These are phyloP conservation scores for Leccinellum rugosiceps DNA, from an alignment of 768 basidiomycete genomes.

Conservation along the genomic window DNA sequence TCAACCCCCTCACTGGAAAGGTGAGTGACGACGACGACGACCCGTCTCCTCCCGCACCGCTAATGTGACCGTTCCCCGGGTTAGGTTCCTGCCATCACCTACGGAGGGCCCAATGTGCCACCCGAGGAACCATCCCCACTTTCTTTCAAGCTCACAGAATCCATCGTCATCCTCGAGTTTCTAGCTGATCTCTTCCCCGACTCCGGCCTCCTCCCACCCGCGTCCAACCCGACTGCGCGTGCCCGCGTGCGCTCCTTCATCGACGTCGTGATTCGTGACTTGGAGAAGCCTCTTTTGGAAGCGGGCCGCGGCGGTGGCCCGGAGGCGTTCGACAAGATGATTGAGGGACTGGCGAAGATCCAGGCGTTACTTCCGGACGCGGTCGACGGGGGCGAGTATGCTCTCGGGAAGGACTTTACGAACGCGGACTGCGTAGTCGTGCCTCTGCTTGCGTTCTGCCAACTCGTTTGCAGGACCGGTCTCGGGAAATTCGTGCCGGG, in stretches of 20 bases:
- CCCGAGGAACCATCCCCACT: not conserved
- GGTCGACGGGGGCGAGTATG: conserved; percentile 39
- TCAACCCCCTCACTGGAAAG: conserved; percentile 60
- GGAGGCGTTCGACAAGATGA: not conserved
- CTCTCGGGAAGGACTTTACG: conserved; percentile 43
- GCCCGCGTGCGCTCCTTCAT: not conserved
- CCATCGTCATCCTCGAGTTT: not conserved
- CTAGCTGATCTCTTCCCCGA: not conserved
- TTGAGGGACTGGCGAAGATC: conserved; percentile 3
- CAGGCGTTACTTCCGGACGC: conserved; percentile 23
- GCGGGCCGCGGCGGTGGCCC: not conserved
- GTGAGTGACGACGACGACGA: conserved; percentile 32
- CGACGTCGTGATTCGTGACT: not conserved
- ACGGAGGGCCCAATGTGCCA: not conserved
- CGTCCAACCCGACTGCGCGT: not conserved
- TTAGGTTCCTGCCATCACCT: not conserved
- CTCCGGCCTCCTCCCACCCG: not conserved
- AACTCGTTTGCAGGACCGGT: no score
- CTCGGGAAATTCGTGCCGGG: no score
- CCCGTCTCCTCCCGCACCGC: no score
- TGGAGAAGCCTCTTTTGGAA: not conserved
- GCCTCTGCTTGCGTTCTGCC: conserved; percentile 38
- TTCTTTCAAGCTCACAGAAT: not conserved
- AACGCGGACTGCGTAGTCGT: conserved; percentile 58
- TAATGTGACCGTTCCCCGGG: no score